phyloP scores from a whole-genome alignment of 75 land plant genomes.

The Sequoiadendron giganteum region DNA sequence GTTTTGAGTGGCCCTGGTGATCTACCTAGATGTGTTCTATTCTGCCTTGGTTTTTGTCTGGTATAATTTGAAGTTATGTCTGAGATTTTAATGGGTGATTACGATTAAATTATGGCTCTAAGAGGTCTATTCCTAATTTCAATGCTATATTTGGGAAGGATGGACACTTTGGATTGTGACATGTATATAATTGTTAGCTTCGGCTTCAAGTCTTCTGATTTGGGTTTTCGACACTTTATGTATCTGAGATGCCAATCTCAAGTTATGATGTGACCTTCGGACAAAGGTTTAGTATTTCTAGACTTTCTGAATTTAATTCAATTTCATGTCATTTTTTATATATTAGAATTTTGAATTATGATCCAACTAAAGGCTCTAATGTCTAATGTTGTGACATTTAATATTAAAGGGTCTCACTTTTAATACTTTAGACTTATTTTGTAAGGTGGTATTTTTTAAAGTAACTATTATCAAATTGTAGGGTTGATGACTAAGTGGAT shows the following conservation, averaged over 20 bases:
- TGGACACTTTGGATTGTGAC: no score
- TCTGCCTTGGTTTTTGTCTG: background rate
- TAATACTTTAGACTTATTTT: background rate
- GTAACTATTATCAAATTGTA: no score
- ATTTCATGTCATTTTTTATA: background rate
- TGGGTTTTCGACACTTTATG: no score
- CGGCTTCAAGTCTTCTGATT: no score
- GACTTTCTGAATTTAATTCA: background rate
- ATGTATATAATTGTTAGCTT: no score
- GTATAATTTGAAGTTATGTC: background rate
- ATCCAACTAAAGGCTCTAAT: no score
- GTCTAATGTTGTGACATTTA: no score
- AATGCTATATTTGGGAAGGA: background rate
- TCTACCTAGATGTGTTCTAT: background rate
- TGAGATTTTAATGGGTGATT: background rate
- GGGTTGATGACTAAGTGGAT: background rate
- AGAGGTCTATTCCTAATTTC: background rate
- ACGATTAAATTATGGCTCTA: background rate
- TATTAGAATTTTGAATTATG: no score
- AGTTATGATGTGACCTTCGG: background rate
- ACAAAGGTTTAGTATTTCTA: background rate
- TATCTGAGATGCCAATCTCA: no score
- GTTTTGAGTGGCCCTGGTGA: background rate
- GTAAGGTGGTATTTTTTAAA: no score
- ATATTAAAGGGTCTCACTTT: background rate